A percentile compares a stretch with the other conserved stretches of the same genome.
These are phyloP conservation scores for Citrullus mucosospermus DNA, from an alignment of 306 rosid genomes.

Conservation along the genomic window DNA sequence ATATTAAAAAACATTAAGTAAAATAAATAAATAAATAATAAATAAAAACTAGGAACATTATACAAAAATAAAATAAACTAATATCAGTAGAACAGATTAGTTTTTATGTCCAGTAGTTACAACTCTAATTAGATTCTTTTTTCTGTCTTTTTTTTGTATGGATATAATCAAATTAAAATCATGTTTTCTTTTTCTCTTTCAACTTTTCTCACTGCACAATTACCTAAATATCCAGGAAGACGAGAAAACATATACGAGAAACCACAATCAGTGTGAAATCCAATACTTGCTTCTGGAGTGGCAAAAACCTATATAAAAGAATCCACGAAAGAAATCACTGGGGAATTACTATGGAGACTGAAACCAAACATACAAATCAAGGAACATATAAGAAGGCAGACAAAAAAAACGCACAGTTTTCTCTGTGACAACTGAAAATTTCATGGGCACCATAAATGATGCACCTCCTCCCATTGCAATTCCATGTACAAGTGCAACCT, in stretches of 20 bases:
- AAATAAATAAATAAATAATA: too few relatives aligned
- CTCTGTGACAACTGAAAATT: slow-evolving; percentile 80
- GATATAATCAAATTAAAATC: neutral
- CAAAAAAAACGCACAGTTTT: slow-evolving; percentile 53
- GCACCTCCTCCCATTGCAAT: slow-evolving; percentile 98
- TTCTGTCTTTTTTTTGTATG: too few relatives aligned
- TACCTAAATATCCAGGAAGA: slow-evolving; percentile 77
- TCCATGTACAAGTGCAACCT: slow-evolving; percentile 89
- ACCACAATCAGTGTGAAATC: slow-evolving; percentile 89
- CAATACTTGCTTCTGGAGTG: slow-evolving; percentile 94
- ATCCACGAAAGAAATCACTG: slow-evolving; percentile 4
- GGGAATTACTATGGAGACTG: slow-evolving; percentile 1
- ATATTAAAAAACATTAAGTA: too few relatives aligned
- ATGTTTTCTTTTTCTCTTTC: neutral
- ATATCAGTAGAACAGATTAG: neutral
- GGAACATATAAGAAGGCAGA: neutral
- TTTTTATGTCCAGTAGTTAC: neutral
- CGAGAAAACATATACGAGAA: slow-evolving; percentile 75
- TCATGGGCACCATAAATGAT: slow-evolving; percentile 79
- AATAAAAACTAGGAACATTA: neutral
- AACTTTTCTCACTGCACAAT: slow-evolving; percentile 8
- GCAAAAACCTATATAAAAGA: slow-evolving; percentile 52
- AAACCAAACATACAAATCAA: neutral
- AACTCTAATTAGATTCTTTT: too few relatives aligned
- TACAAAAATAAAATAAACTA: neutral